Percentiles rank a stretch among this genome's conserved stretches.
These are phyloP conservation scores for Calonectria pteridis DNA, from an alignment of 2,329 filamentous ascomycete genomes.

Conservation along the genomic window DNA sequence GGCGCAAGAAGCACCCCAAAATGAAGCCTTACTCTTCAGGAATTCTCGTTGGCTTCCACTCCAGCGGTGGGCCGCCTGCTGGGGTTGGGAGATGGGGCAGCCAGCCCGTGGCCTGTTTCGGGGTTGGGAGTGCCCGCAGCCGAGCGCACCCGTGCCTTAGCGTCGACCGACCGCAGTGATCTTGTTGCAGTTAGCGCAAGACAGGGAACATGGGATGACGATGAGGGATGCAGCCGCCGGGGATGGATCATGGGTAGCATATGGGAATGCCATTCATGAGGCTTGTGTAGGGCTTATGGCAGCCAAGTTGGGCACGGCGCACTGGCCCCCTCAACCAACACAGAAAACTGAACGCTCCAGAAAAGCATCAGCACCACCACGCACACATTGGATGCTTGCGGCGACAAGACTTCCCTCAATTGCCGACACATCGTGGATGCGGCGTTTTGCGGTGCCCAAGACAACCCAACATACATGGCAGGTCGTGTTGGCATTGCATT, in stretches of 20 bases:
- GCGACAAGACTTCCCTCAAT: background rate
- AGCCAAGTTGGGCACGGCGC: background rate
- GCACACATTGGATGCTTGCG: background rate
- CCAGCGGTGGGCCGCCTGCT: constrained; percentile 32
- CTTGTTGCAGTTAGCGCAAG: constrained; percentile 33
- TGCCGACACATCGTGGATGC: background rate
- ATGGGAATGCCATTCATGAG: constrained; percentile 6
- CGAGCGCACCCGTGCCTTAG: constrained; percentile 40
- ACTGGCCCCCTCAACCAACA: background rate
- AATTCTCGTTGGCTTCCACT: constrained; percentile 34
- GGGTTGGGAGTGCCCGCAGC: constrained; percentile 41
- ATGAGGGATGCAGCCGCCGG: constrained; percentile 11
- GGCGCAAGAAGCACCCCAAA: constrained; percentile 16
- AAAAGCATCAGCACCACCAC: background rate
- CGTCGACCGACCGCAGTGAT: constrained; percentile 30
- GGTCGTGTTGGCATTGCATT: constrained; percentile 9
- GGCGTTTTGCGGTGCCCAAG: background rate
- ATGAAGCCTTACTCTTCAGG: constrained; percentile 26
- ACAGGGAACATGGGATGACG: constrained; percentile 39
- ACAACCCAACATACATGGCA: background rate
- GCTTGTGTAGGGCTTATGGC: constrained; percentile 16
- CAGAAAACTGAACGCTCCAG: background rate
- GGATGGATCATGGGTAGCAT: constrained; percentile 21
- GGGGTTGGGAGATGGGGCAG: constrained; percentile 25
- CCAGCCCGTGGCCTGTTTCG: constrained; percentile 41